Percentiles rank a stretch among this genome's conserved stretches.
Evolutionary conservation across 2,329 filamentous ascomycete species (phyloP).

Genomic region (Colletotrichum melonis): DNA sequence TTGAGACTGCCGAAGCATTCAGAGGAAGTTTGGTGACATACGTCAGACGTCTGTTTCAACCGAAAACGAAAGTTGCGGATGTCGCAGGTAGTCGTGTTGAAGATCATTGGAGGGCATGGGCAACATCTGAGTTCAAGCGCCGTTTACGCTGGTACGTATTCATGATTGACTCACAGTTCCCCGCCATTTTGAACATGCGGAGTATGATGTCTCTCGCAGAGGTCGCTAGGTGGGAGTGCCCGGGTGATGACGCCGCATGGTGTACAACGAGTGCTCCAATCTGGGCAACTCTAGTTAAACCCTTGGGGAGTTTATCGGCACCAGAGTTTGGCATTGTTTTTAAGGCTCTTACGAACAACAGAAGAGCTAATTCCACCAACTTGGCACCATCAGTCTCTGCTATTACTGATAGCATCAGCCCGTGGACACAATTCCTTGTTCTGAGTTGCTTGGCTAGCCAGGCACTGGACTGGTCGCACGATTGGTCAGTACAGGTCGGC

Average conservation of each 20-base stretch:
- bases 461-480: conserved; percentile 14
- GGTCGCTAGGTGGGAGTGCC: conserved; percentile 7
- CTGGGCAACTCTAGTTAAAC: neutral
- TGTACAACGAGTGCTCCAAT: neutral
- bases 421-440: conserved; percentile 8
- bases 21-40: conserved; percentile 18
- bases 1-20: conserved; percentile 15
- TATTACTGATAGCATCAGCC: neutral
- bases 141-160: conserved; percentile 26
- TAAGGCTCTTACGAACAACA: neutral
- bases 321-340: neutral
- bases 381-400: neutral
- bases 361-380: neutral
- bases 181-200: conserved; percentile 14
- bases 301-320: too few species aligned
- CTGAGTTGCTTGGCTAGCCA: conserved; percentile 7
- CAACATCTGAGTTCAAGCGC: neutral
- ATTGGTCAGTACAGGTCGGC: neutral
- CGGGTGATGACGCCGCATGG: conserved; percentile 5
- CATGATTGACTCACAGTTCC: conserved; percentile 22
- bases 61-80: neutral
- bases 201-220: conserved; percentile 13
- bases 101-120: neutral
- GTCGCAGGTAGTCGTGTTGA: neutral
- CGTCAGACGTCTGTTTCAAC: neutral